These are phyloP conservation scores for Boletus fagicola DNA, from an alignment of 768 basidiomycete genomes.

Conservation along the genomic window DNA sequence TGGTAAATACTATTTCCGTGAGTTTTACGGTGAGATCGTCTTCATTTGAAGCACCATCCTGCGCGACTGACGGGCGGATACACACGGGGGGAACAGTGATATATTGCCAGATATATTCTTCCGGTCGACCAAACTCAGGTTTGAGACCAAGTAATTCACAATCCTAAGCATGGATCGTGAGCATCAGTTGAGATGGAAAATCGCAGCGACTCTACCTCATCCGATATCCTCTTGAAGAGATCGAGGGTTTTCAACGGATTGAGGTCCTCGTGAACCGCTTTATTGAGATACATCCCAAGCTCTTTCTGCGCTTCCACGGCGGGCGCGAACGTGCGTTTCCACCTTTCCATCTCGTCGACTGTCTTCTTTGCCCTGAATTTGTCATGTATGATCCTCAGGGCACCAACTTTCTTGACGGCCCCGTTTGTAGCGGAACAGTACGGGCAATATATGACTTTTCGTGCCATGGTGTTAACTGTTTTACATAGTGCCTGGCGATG, in stretches of 20 bases:
- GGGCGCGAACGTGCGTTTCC: constrained; percentile 75
- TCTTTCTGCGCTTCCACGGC: constrained; percentile 89
- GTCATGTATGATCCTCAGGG: constrained; percentile 96
- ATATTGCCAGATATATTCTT: constrained; percentile 99
- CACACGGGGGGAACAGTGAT: constrained; percentile 97
- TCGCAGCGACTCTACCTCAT: constrained; percentile 57
- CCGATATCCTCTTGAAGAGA: constrained; percentile 87
- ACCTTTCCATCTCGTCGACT: constrained; percentile 82
- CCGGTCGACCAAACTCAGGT: constrained; percentile 86
- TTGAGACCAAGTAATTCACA: constrained; percentile 92
- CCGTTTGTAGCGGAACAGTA: constrained; percentile 94
- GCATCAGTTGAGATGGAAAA: background rate
- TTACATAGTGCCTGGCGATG: constrained; percentile 81
- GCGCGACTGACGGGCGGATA: constrained; percentile 94
- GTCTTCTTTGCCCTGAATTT: constrained; percentile 95
- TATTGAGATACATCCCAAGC: constrained; percentile 77
- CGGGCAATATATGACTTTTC: constrained; percentile 89
- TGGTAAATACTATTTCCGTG: constrained; percentile 94
- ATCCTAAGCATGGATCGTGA: constrained; percentile 53
- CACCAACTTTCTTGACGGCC: constrained; percentile 92
- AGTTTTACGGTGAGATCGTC: constrained; percentile 98
- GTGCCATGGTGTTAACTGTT: constrained; percentile 78
- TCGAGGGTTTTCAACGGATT: constrained; percentile 93
- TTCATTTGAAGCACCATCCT: constrained; percentile 97
- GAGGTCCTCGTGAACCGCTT: constrained; percentile 87